These are phyloP conservation scores for Diatrype stigma DNA, from an alignment of 2,329 filamentous ascomycete genomes.

Conservation along the genomic window DNA sequence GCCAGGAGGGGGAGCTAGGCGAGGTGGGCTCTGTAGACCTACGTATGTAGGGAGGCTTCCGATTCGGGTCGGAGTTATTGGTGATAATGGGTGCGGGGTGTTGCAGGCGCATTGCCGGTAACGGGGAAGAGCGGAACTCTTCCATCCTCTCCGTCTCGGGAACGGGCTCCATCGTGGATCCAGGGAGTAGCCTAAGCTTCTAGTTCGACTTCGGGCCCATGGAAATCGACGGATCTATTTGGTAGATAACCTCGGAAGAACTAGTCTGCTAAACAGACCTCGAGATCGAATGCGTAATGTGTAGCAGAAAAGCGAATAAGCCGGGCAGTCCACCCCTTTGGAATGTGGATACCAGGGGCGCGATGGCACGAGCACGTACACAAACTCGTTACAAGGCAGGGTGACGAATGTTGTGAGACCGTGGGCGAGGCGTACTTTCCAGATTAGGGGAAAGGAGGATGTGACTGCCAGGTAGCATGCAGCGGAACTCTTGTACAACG, in stretches of 20 bases:
- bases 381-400: slow-evolving; percentile 4
- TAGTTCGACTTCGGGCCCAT: slow-evolving; percentile 9
- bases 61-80: slow-evolving; percentile 37
- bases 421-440: slow-evolving; percentile 1
- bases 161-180: slow-evolving; percentile 57
- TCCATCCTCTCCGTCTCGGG: slow-evolving; percentile 66
- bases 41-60: slow-evolving; percentile 51
- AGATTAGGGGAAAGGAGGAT: background rate
- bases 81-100: slow-evolving; percentile 32
- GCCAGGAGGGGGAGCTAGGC: slow-evolving; percentile 48
- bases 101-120: slow-evolving; percentile 50
- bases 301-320: slow-evolving; percentile 1
- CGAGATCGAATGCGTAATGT: background rate
- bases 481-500: background rate
- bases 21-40: slow-evolving; percentile 57
- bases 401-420: background rate
- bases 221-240: slow-evolving; percentile 5
- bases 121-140: slow-evolving; percentile 57
- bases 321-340: slow-evolving; percentile 12
- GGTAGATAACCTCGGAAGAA: background rate
- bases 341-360: slow-evolving; percentile 21
- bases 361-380: slow-evolving; percentile 6
- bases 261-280: background rate
- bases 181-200: background rate
- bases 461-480: background rate